These are phyloP conservation scores for Dinochytrium kinnereticum DNA, from an alignment of 371 early-diverging fungal species.

Conservation along the genomic window DNA sequence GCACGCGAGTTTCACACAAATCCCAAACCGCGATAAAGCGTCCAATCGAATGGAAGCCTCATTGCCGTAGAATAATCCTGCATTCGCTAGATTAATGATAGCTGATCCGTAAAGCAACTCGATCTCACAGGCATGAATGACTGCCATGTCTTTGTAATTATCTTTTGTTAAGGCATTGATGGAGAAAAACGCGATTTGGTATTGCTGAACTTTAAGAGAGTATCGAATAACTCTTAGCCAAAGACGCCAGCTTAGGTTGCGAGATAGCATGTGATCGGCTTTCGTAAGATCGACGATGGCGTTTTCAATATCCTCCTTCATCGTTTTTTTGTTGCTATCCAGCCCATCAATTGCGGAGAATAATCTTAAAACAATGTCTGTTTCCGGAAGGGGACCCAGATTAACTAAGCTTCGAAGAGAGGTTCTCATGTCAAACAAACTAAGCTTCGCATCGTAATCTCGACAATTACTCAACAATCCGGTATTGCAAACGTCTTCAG, in stretches of 20 bases:
- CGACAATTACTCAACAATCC: slow-evolving; percentile 10
- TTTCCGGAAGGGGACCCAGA: neutral
- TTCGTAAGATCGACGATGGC: slow-evolving; percentile 11
- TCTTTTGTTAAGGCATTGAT: slow-evolving; percentile 10
- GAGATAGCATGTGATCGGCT: neutral
- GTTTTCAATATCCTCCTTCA: slow-evolving; percentile 25
- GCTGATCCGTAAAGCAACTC: slow-evolving; percentile 22
- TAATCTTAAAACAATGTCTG: slow-evolving; percentile 23
- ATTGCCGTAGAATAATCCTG: neutral
- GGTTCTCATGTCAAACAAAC: slow-evolving; percentile 21
- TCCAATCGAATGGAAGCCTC: slow-evolving; percentile 6
- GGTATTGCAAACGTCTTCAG: slow-evolving; percentile 24
- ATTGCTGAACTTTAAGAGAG: slow-evolving; percentile 8
- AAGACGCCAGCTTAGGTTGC: slow-evolving; percentile 6
- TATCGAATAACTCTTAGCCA: slow-evolving; percentile 26
- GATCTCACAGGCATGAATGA: neutral
- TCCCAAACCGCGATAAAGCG: neutral
- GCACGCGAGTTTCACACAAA: neutral
- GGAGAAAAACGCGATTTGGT: slow-evolving; percentile 19
- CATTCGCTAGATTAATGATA: slow-evolving; percentile 10
- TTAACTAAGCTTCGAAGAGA: neutral
- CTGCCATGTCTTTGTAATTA: neutral
- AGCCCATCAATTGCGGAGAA: slow-evolving; percentile 21
- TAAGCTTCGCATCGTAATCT: slow-evolving; percentile 24
- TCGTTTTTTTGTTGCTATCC: slow-evolving; percentile 15